phyloP scores from a whole-genome alignment of 2,329 filamentous ascomycete genomes.

The Exophiala spinifera region DNA sequence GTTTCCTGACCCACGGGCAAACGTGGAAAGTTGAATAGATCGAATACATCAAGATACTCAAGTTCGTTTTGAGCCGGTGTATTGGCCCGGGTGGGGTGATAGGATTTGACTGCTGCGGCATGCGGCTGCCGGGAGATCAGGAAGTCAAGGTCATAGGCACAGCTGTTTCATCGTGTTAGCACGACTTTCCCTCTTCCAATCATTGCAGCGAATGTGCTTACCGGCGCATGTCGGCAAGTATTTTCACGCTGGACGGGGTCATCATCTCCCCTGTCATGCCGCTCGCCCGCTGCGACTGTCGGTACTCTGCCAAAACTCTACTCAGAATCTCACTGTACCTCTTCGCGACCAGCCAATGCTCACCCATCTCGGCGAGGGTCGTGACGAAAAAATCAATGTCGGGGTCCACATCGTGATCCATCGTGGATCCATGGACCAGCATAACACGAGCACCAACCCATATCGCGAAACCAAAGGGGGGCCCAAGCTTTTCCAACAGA shows the following conservation, averaged over 20 bases:
- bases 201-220: slow-evolving; percentile 58
- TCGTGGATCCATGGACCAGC: slow-evolving; percentile 85
- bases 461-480: slow-evolving; percentile 85
- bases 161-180: slow-evolving; percentile 24
- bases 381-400: slow-evolving; percentile 81
- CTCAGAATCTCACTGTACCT: slow-evolving; percentile 77
- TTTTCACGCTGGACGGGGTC: slow-evolving; percentile 78
- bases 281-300: slow-evolving; percentile 65
- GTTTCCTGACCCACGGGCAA: slow-evolving; percentile 48
- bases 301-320: slow-evolving; percentile 80
- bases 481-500: slow-evolving; percentile 76
- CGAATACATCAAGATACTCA: slow-evolving; percentile 88
- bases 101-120: slow-evolving; percentile 26
- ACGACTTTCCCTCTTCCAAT: slow-evolving; percentile 5
- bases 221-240: slow-evolving; percentile 85
- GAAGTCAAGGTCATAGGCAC: slow-evolving; percentile 69
- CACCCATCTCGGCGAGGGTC: slow-evolving; percentile 74
- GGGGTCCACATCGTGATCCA: slow-evolving; percentile 76
- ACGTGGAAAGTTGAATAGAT: slow-evolving; percentile 88
- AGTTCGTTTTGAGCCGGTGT: slow-evolving; percentile 77
- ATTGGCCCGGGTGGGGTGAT: slow-evolving; percentile 54
- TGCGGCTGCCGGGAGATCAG: slow-evolving; percentile 77
- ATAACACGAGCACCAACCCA: slow-evolving; percentile 88
- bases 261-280: slow-evolving; percentile 65
- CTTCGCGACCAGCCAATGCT: slow-evolving; percentile 80